A percentile compares a stretch with the other conserved stretches of the same genome.
These are phyloP conservation scores for Withania somnifera DNA, from an alignment of 305 asterid species.

Conservation along the genomic window DNA sequence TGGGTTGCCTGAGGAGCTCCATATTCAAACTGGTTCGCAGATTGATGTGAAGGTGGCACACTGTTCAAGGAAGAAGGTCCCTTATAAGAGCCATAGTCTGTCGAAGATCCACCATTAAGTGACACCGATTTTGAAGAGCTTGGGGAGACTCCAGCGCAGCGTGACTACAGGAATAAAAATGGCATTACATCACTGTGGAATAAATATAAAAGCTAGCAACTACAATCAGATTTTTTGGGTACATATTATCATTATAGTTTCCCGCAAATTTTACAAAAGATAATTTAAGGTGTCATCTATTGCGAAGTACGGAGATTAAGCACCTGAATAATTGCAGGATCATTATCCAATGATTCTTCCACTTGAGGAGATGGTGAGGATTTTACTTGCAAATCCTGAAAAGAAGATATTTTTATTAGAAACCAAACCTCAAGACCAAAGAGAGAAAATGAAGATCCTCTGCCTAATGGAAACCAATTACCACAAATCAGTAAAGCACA, in stretches of 20 bases:
- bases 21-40: slow-evolving; percentile 30
- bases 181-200: not conserved
- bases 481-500: not conserved
- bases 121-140: slow-evolving; percentile 28
- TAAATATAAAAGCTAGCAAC: not conserved
- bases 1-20: slow-evolving; percentile 23
- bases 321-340: slow-evolving; percentile 80
- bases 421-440: not conserved
- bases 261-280: not conserved
- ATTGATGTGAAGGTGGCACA: slow-evolving; percentile 26
- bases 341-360: slow-evolving; percentile 43
- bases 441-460: not conserved
- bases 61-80: slow-evolving; percentile 29
- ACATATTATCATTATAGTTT: not conserved
- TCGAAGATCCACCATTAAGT: slow-evolving; percentile 28
- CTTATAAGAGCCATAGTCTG: slow-evolving; percentile 23
- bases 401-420: slow-evolving; percentile 1
- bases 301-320: not conserved
- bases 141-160: slow-evolving; percentile 24
- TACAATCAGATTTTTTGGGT: not conserved
- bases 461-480: not conserved
- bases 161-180: slow-evolving; percentile 31
- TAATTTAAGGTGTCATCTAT: not conserved
- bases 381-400: slow-evolving; percentile 66
- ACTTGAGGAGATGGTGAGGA: slow-evolving; percentile 35